These are phyloP conservation scores for Solanum pinnatisectum DNA, from an alignment of 257 asterid species.

Conservation along the genomic window DNA sequence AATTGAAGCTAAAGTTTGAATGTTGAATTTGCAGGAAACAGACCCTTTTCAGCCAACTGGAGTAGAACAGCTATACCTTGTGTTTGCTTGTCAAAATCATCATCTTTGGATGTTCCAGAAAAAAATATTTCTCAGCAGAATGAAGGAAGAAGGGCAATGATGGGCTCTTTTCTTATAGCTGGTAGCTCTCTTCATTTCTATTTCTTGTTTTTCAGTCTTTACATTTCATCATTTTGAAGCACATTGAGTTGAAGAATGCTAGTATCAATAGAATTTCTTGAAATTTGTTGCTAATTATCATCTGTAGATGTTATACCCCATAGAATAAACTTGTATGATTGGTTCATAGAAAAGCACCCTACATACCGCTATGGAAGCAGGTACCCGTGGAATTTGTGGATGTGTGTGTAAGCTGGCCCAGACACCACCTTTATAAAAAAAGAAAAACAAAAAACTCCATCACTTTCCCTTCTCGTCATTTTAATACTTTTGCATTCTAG, in stretches of 20 bases:
- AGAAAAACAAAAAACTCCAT: neutral
- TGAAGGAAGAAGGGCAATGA: conserved; percentile 64
- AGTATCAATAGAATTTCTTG: neutral
- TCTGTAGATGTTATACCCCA: neutral
- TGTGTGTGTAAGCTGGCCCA: neutral
- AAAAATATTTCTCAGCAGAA: conserved; percentile 3
- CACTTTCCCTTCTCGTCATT: neutral
- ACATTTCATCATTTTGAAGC: neutral
- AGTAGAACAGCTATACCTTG: conserved; percentile 19
- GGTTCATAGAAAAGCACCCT: neutral
- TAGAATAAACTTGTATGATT: neutral
- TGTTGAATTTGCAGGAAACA: conserved; percentile 33
- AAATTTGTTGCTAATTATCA: neutral
- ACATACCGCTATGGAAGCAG: neutral
- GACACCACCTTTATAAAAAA: neutral
- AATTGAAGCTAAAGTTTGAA: neutral
- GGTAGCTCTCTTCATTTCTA: conserved; percentile 21
- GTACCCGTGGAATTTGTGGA: neutral
- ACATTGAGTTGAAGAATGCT: neutral
- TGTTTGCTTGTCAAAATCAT: conserved; percentile 41
- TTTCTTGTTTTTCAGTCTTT: neutral
- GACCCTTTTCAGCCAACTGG: conserved; percentile 8
- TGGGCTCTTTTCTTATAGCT: conserved; percentile 61
- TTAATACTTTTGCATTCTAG: neutral
- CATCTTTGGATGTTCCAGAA: conserved; percentile 23